Evolutionary conservation across 768 basidiomycete genomes (phyloP).

Genomic region (Macrolepiota fuliginosa): DNA sequence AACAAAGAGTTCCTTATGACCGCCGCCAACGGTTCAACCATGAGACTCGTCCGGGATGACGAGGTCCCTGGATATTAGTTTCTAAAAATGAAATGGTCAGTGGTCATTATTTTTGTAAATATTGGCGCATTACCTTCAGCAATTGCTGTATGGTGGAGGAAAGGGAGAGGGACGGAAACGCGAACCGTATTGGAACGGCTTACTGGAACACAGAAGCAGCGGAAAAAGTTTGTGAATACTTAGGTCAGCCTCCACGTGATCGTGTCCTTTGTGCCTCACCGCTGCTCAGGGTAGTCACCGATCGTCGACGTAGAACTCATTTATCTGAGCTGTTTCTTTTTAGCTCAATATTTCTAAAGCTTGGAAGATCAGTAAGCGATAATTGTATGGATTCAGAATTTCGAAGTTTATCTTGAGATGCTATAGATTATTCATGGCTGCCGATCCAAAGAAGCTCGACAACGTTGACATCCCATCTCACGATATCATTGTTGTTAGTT

Average conservation of each 20-base stretch:
- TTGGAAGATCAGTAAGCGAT: neutral
- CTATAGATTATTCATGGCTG: neutral
- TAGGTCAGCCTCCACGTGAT: constrained; percentile 3
- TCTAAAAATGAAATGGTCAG: neutral
- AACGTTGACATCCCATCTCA: constrained; percentile 34
- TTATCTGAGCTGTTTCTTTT: neutral
- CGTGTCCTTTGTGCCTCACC: too few relatives aligned
- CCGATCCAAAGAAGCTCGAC: neutral
- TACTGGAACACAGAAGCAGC: neutral
- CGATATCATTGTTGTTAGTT: constrained; percentile 53
- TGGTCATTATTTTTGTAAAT: neutral
- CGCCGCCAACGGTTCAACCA: constrained; percentile 64
- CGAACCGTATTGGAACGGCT: neutral
- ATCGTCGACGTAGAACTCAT: neutral
- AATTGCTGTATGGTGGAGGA: constrained; percentile 8
- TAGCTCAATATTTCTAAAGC: neutral
- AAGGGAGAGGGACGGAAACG: neutral
- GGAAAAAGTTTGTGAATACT: constrained; percentile 3
- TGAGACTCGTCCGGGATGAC: constrained; percentile 30
- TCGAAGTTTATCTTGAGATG: neutral
- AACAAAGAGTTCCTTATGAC: constrained; percentile 50
- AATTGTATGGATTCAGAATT: neutral
- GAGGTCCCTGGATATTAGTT: constrained; percentile 18
- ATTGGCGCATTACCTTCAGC: constrained; percentile 16
- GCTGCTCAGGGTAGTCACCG: neutral